Evolutionary conservation across 2,329 filamentous ascomycete species (phyloP), one percentile per base, ranked within the genome.

Genomic region (Phoma herbarum): DNA sequence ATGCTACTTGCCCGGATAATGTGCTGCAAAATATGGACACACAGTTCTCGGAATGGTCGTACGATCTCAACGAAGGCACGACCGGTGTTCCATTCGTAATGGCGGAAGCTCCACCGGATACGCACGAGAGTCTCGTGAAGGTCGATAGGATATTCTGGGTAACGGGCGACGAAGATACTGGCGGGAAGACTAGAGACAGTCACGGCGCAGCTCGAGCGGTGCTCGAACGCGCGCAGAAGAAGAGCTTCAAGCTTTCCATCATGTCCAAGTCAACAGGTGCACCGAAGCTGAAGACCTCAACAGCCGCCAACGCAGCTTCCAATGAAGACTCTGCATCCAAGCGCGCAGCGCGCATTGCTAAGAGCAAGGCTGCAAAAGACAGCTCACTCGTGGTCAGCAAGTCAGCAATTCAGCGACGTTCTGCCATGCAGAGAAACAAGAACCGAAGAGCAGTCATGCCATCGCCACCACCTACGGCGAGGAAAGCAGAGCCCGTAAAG

Each of bases 21-120:
- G 42, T 37, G 6, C 50, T 62, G 2, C 43, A 33, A 4, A 49
- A 16, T 16, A 62, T 62, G 55, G 50, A 56, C n/a, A 59, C 52
- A 2, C 43, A 56, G 18, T 59, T 59, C 33, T 50, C 51, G 26
- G 59, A 52, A 16, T 62, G 52, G 51, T 56, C 59, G 1, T 47
- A 62, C 39, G 39, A 41, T 22, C 28, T 52, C 10, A 26, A 49
- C n/a, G 55, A 59, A 18, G 48, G 59, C 22, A 28, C 10, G 2
- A 54, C 45, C 10, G 43, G 51, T 18, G 31, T 62, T 8, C 50
- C 52, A 5, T 55, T 58, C 4, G 43, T 49, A 12, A 52, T 59
- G 37, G 52, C 46, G 33, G 23, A 47, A 25, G 56, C 55, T 39
- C 52, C 55, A 20, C 2, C 31, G n/a, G 44, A 52, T 1, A 56